Evolutionary conservation across 1,284 basidiomycete genomes (phyloP).

Genomic region (Ustilago lituana): DNA sequence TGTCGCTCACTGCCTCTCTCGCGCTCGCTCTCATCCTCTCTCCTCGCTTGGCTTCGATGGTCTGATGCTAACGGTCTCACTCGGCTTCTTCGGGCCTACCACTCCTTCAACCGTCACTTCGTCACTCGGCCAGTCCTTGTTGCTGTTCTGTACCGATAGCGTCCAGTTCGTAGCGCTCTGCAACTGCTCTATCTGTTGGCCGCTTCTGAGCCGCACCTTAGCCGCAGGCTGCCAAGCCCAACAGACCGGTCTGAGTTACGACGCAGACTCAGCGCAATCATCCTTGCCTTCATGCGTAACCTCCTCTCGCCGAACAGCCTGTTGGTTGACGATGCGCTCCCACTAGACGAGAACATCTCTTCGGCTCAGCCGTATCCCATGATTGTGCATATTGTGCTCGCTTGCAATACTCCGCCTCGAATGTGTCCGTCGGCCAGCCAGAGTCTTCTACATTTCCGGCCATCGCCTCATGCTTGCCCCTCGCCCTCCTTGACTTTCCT

Average conservation of each 20-base stretch:
- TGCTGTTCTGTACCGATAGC: too few species aligned
- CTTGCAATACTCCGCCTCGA: conserved; percentile 11
- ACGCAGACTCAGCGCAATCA: conserved; percentile 5
- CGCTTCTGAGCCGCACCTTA: conserved; percentile 8
- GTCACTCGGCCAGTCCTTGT: neutral
- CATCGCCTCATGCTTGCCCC: conserved; percentile 2
- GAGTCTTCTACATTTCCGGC: conserved; percentile 5
- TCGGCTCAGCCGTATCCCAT: conserved; percentile 8
- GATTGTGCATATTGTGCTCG: conserved; percentile 18
- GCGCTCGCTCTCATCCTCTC: neutral
- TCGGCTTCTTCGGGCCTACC: conserved; percentile 8
- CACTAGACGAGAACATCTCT: neutral
- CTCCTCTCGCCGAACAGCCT: conserved; percentile 9
- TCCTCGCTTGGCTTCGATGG: conserved; percentile 15
- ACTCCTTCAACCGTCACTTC: neutral
- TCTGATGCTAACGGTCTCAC: conserved; percentile 13
- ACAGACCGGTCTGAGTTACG: conserved; percentile 8
- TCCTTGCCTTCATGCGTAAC: conserved; percentile 21
- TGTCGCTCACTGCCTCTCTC: conserved; percentile 4
- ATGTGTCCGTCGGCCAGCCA: conserved; percentile 7
- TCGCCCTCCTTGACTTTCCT: conserved; percentile 1
- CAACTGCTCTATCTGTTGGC: conserved; percentile 1
- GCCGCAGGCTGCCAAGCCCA: conserved; percentile 20
- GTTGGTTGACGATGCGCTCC: neutral
- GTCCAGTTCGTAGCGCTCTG: too few species aligned